These are phyloP conservation scores for Nicotiana noctiflora DNA, from an alignment of 257 asterid species.

Conservation along the genomic window DNA sequence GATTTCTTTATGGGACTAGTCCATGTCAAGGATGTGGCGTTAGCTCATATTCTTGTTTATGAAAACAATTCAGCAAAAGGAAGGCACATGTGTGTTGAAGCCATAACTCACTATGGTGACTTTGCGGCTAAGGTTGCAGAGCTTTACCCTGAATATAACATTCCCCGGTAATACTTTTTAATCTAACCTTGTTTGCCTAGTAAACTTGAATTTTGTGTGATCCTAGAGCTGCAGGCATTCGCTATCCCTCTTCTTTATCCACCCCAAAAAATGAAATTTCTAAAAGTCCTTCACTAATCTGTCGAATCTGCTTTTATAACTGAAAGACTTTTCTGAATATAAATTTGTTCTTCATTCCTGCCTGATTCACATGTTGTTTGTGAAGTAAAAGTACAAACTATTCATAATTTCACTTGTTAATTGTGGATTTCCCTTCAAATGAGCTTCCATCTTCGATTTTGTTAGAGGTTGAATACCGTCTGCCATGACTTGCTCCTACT, in stretches of 20 bases:
- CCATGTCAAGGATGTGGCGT: slow-evolving; percentile 80
- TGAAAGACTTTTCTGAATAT: neutral
- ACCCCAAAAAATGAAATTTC: neutral
- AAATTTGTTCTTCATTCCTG: neutral
- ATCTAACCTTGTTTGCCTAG: neutral
- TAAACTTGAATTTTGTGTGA: neutral
- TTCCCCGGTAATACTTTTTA: slow-evolving; percentile 44
- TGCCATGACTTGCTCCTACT: neutral
- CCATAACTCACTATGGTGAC: slow-evolving; percentile 65
- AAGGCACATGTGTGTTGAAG: slow-evolving; percentile 74
- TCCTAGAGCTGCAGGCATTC: neutral
- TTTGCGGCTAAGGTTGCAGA: slow-evolving; percentile 74
- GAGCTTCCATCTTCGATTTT: neutral
- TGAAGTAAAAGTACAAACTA: neutral
- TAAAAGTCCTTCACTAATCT: neutral
- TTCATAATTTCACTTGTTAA: neutral
- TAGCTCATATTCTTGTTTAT: slow-evolving; percentile 69
- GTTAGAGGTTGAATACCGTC: neutral
- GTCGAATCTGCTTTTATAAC: neutral
- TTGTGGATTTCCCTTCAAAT: neutral
- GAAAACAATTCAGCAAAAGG: slow-evolving; percentile 70
- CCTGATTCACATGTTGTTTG: neutral
- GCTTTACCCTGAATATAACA: slow-evolving; percentile 61
- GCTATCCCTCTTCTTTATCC: neutral
- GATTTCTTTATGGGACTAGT: slow-evolving; percentile 66